Evolutionary conservation across 2,329 filamentous ascomycete species (phyloP).

Genomic region (Pseudogymnoascus sp.): DNA sequence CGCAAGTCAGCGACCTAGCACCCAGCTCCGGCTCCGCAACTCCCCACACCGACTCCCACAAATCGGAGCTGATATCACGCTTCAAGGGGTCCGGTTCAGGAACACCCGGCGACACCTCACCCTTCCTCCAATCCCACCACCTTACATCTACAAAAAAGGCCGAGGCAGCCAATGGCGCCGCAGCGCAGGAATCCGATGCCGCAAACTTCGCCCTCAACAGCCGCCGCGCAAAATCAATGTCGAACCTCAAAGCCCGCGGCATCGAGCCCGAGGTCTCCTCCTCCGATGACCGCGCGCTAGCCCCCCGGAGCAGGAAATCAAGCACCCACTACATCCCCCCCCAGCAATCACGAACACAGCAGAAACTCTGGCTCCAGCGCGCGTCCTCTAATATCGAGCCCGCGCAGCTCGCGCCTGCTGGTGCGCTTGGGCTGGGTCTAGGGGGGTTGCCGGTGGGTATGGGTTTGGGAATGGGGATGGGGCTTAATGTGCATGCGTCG

Average conservation of each 20-base stretch:
- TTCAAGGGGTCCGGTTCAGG: constrained; percentile 47
- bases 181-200: neutral
- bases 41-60: constrained; percentile 21
- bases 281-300: constrained; percentile 35
- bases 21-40: constrained; percentile 31
- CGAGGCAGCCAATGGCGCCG: neutral
- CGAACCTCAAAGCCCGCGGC: constrained; percentile 19
- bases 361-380: constrained; percentile 66
- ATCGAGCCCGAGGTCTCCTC: constrained; percentile 31
- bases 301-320: constrained; percentile 32
- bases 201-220: neutral
- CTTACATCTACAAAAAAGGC: constrained; percentile 9
- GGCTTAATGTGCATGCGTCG: constrained; percentile 16
- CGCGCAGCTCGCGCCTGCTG: constrained; percentile 35
- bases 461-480: constrained; percentile 25
- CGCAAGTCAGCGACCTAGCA: constrained; percentile 22
- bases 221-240: constrained; percentile 26
- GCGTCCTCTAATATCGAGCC: constrained; percentile 65
- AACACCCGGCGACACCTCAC: constrained; percentile 41
- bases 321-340: constrained; percentile 21
- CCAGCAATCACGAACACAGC: constrained; percentile 58
- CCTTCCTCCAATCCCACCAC: constrained; percentile 35
- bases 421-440: constrained; percentile 25
- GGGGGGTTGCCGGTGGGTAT: constrained; percentile 20
- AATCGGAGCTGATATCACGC: constrained; percentile 46